phyloP scores from a whole-genome alignment of 495 filamentous ascomycete species.

The Aspergillus hancockii region DNA sequence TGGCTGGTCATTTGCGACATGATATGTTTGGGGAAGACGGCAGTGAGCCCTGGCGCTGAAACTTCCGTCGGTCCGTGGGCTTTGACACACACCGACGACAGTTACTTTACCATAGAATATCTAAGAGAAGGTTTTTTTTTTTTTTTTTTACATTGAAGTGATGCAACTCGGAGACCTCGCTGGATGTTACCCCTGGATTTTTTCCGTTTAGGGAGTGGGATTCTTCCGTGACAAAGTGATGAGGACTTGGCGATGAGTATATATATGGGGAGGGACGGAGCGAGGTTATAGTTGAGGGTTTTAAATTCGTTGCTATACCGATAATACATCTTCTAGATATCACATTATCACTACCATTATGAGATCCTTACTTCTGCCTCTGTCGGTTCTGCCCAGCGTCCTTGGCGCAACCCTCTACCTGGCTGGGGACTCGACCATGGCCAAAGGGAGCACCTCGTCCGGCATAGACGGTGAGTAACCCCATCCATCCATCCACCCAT shows the following conservation, averaged over 20 bases:
- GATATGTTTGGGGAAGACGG: not conserved
- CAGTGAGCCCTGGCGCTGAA: not conserved
- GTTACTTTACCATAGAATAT: no score
- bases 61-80: not conserved
- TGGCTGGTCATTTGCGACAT: not conserved
- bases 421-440: slow-evolving; percentile 61
- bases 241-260: not conserved
- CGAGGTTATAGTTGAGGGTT: not conserved
- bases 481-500: no score
- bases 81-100: no score
- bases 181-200: not conserved
- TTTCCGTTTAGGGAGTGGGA: not conserved
- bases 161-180: no score
- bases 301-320: not conserved
- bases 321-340: not conserved
- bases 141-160: no score
- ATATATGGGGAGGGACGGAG: not conserved
- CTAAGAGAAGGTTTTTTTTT: no score
- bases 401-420: slow-evolving; percentile 49
- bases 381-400: slow-evolving; percentile 26
- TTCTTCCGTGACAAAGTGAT: not conserved
- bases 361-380: slow-evolving; percentile 26
- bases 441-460: slow-evolving; percentile 39
- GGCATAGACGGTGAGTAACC: slow-evolving; percentile 27
- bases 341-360: slow-evolving; percentile 18